Evolutionary conservation across 2,329 filamentous ascomycete genomes (phyloP).

Genomic region (Fusarium xylarioides): DNA sequence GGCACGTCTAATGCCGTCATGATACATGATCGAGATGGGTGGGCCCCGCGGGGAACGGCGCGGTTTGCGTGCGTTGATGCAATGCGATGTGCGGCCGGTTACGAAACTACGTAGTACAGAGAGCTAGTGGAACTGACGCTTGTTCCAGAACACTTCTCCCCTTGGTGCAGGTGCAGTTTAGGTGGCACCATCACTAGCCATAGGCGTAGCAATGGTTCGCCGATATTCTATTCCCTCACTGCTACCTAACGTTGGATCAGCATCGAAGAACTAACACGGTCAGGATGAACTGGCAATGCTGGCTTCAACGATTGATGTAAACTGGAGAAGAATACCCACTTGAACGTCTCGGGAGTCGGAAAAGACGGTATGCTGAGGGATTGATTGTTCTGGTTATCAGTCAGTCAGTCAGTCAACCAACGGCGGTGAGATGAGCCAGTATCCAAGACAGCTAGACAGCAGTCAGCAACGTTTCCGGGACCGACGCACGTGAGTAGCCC

Average conservation of each 20-base stretch:
- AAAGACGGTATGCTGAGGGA: not conserved
- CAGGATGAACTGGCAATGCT: not conserved
- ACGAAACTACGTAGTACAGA: constrained; percentile 9
- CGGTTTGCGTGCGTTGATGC: constrained; percentile 25
- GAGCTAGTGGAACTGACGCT: constrained; percentile 30
- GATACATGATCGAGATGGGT: constrained; percentile 25
- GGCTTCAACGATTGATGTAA: not conserved
- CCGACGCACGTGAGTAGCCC: not conserved
- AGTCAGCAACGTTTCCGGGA: not conserved
- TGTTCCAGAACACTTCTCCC: constrained; percentile 37
- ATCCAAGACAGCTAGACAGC: not conserved
- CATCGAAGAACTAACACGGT: not conserved
- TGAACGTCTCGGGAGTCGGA: not conserved
- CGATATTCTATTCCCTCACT: not conserved
- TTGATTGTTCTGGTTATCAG: not conserved
- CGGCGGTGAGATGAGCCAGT: not conserved
- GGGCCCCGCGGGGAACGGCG: constrained; percentile 33
- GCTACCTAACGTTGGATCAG: not conserved
- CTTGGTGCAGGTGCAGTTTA: not conserved
- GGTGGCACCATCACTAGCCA: not conserved
- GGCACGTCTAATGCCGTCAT: constrained; percentile 36
- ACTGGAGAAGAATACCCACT: not conserved
- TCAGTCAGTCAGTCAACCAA: constrained; percentile 8
- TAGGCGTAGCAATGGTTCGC: not conserved
- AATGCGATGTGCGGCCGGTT: constrained; percentile 7